These are phyloP conservation scores for Pelargonium australe DNA, from an alignment of 441 rosid species.

Conservation along the genomic window DNA sequence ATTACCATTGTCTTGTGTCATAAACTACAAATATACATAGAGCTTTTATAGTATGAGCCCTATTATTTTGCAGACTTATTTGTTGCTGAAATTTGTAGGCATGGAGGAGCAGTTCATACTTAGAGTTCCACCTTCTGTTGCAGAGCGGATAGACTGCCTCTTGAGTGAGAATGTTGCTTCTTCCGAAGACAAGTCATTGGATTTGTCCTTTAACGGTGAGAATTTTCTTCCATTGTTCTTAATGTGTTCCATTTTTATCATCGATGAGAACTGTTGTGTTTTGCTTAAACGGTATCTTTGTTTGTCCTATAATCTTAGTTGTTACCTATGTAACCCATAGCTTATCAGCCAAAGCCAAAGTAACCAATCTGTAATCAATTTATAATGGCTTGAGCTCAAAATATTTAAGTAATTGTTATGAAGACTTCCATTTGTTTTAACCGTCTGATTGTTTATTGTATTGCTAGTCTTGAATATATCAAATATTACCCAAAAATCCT, in stretches of 20 bases:
- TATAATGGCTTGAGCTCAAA: not conserved
- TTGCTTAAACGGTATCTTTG: not conserved
- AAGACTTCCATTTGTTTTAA: not conserved
- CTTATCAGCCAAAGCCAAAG: not conserved
- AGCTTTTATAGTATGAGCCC: not conserved
- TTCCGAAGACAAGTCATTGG: slow-evolving; percentile 65
- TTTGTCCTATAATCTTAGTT: not conserved
- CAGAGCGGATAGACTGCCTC: slow-evolving; percentile 65
- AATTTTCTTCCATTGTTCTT: not conserved
- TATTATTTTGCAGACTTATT: not conserved
- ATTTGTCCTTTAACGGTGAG: slow-evolving; percentile 74
- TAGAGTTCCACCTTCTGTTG: slow-evolving; percentile 85
- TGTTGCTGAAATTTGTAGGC: slow-evolving; percentile 17
- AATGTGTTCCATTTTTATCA: not conserved
- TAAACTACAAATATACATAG: no score
- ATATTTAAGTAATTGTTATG: not conserved
- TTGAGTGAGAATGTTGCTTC: slow-evolving; percentile 57
- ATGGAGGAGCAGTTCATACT: slow-evolving; percentile 95
- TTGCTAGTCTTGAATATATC: not conserved
- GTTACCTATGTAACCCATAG: not conserved
- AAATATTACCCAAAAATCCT: not conserved
- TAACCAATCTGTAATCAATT: not conserved
- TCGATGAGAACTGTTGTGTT: not conserved
- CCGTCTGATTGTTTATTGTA: not conserved
- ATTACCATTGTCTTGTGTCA: no score